A percentile compares a stretch with the other conserved stretches of the same genome.
Evolutionary conservation across 1,139 yeast species (phyloP).

Genomic region (Petasospora fabianii): DNA sequence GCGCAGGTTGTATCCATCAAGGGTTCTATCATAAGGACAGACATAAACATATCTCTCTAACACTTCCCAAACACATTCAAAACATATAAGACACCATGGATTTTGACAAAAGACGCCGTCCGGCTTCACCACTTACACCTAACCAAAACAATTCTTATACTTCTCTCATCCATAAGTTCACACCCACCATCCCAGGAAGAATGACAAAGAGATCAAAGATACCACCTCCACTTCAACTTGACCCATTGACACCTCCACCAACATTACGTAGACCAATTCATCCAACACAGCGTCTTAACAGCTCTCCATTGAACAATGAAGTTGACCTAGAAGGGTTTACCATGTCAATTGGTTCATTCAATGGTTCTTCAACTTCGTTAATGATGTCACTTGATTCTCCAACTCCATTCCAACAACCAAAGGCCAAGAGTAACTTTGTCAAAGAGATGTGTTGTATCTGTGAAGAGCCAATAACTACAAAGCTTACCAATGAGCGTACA

Average conservation of each 20-base stretch:
- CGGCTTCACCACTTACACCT: constrained; percentile 7
- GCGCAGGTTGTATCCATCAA: not conserved
- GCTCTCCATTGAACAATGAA: constrained; percentile 3
- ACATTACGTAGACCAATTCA: constrained; percentile 11
- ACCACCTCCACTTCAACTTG: constrained; percentile 26
- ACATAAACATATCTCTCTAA: not conserved
- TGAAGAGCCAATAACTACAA: constrained; percentile 31
- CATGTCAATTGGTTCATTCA: not conserved
- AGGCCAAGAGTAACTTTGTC: constrained; percentile 14
- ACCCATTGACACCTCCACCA: constrained; percentile 25
- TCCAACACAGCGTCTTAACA: not conserved
- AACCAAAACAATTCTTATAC: not conserved
- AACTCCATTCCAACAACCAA: constrained; percentile 3
- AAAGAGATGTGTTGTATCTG: constrained; percentile 33
- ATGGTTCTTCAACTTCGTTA: constrained; percentile 2
- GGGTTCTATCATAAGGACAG: too few species aligned
- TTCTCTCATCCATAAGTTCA: constrained; percentile 3
- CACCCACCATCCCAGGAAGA: constrained; percentile 15
- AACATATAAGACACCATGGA: constrained; percentile 9
- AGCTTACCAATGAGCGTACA: constrained; percentile 32
- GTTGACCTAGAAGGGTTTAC: not conserved
- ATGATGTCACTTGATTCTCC: constrained; percentile 7
- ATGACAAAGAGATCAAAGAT: constrained; percentile 20
- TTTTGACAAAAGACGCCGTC: constrained; percentile 9
- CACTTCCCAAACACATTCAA: not conserved